Evolutionary conservation across 352 stramenopile genomes (phyloP), one percentile per base, ranked within the genome.

Genomic region (Pythium phragmiticola): DNA sequence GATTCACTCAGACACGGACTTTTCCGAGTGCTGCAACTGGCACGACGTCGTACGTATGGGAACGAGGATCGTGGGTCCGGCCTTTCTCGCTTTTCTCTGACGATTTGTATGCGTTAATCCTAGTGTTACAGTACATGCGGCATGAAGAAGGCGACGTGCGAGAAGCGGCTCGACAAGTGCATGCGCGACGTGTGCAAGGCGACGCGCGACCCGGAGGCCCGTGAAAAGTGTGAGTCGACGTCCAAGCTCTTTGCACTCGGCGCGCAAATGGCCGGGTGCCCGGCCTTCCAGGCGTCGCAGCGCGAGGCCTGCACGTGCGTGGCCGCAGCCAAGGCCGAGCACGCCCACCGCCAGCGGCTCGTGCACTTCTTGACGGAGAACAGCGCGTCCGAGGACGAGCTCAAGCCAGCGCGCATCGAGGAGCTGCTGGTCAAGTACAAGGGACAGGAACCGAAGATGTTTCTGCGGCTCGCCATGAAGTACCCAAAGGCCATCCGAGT

Each of bases 71-170:
- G 33, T 37, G 33, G 5, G 33, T 37, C 33, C 33, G 9, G 33
- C 33, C 6, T 37, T 37, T 37, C 6, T 21, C 21, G 21, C 21
- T 21, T 21, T 21, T 21, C 5, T 37, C 33, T 37, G 33, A 37
- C 33, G 33, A 37, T 37, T 37, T 37, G 33, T 37, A 37, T 37
- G 33, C 26, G 12, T 21, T 21, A 21, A 21, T 1, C 21, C 21
- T 43, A 92, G 82, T 93, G 84, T 66, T 93, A 93, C 69, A 88
- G 82, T 62, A 74, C 65, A n/a, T 93, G 84, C 33, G 84, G 84
- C 21, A 90, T 93, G 69, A 75, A 82, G 48, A 93, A 93, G 53
- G 49, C 53, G 48, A 75, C 70, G 51, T 93, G 84, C 52, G 84
- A 93, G 62, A 85, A 81, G 57, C 75, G 79, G 0, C 51, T 93